These are phyloP conservation scores for Eudorina sp. DNA, from an alignment of 139 green algal genomes.

Conservation along the genomic window DNA sequence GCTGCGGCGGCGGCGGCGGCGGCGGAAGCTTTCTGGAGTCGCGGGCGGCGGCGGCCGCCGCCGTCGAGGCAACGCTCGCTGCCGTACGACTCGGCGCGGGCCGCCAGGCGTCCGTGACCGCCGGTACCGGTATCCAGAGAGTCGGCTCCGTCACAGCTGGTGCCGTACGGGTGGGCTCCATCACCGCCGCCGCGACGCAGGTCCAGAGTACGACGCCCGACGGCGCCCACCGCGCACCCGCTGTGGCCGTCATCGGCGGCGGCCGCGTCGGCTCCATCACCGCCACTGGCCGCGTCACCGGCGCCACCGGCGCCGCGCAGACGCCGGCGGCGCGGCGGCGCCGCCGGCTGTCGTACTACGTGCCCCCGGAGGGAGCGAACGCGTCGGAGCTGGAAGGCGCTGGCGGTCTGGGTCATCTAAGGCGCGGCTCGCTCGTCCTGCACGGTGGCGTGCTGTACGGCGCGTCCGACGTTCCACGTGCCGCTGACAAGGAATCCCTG, in stretches of 20 bases:
- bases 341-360: neutral
- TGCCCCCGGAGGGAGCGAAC: neutral
- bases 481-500: conserved; percentile 23
- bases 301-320: conserved; percentile 2
- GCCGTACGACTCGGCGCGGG: no score
- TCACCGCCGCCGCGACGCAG: neutral
- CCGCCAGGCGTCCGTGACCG: no score
- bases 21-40: no score
- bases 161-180: conserved; percentile 1
- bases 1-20: neutral
- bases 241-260: conserved; percentile 13
- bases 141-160: no score
- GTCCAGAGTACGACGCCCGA: neutral
- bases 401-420: neutral
- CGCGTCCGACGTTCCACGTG: neutral
- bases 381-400: neutral
- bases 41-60: no score
- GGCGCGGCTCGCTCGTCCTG: neutral
- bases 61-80: no score
- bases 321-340: neutral
- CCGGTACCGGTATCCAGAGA: no score
- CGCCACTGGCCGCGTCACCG: conserved; percentile 13
- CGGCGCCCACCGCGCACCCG: neutral
- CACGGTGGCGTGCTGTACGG: no score
- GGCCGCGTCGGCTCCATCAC: conserved; percentile 20